Percentiles rank a stretch among this genome's conserved stretches.
Evolutionary conservation across 2,329 filamentous ascomycete species (phyloP).

Genomic region (Xylaria sp.): DNA sequence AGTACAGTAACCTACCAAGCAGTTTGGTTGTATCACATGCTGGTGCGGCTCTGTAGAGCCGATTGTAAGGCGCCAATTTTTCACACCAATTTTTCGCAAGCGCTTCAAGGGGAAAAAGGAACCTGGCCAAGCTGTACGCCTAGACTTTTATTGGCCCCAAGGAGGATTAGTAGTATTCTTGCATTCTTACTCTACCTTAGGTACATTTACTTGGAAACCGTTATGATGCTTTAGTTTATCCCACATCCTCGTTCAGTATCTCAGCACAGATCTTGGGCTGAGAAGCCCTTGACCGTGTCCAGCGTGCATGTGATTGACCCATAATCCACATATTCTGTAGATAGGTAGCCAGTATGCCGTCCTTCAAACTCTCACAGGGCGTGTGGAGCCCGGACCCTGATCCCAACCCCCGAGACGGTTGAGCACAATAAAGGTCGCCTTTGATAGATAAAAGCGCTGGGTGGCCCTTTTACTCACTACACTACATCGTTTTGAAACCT

Average conservation of each 20-base stretch:
- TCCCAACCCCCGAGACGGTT: slow-evolving; percentile 8
- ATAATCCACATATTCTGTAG: not conserved
- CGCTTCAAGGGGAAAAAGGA: no score
- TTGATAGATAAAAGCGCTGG: not conserved
- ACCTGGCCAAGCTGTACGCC: no score
- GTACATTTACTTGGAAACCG: no score
- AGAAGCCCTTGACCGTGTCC: not conserved
- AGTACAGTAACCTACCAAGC: no score
- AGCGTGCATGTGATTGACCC: slow-evolving; percentile 14
- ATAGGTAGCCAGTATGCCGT: not conserved
- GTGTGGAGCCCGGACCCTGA: slow-evolving; percentile 3
- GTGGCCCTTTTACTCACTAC: not conserved
- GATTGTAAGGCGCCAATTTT: not conserved
- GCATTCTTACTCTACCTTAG: no score
- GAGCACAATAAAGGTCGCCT: not conserved
- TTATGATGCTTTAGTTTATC: no score
- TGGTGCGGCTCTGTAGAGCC: not conserved
- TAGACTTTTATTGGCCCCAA: no score
- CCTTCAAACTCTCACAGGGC: not conserved
- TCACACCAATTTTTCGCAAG: no score
- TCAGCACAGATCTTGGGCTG: no score
- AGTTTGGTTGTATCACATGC: no score
- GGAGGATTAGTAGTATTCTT: no score
- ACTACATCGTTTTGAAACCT: slow-evolving; percentile 15
- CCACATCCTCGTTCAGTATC: no score